These are phyloP conservation scores for Hypholoma fasciculare DNA, from an alignment of 768 basidiomycete genomes.

Conservation along the genomic window DNA sequence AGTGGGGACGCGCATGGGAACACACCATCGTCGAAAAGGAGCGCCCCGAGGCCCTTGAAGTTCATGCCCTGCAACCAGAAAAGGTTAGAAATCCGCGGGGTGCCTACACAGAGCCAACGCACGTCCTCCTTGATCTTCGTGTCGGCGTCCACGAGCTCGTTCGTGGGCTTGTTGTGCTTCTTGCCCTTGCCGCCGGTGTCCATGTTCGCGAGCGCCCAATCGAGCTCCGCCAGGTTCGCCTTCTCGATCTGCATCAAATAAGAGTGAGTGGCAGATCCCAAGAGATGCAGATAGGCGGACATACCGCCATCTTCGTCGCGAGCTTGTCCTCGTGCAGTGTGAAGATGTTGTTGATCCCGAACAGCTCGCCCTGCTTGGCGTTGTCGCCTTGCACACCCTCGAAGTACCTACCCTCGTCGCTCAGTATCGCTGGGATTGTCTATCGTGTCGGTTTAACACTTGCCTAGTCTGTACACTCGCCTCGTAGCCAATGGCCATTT, in stretches of 20 bases:
- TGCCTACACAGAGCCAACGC: background rate
- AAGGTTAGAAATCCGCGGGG: background rate
- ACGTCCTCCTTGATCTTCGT: conserved; percentile 42
- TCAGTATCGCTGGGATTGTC: no score
- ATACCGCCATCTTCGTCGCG: conserved; percentile 73
- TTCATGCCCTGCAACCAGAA: conserved; percentile 38
- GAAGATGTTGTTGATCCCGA: conserved; percentile 86
- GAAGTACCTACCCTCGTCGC: conserved; percentile 57
- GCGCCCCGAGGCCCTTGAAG: conserved; percentile 57
- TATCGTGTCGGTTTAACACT: background rate
- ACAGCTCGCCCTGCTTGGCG: conserved; percentile 75
- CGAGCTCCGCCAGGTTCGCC: conserved; percentile 70
- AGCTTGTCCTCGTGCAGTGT: conserved; percentile 67
- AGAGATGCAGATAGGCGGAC: conserved; percentile 16
- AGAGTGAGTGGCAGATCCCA: background rate
- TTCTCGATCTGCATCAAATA: conserved; percentile 62
- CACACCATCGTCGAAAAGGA: conserved; percentile 74
- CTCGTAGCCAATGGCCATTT: conserved; percentile 89
- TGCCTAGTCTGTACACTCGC: conserved; percentile 82
- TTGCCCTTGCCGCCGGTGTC: conserved; percentile 27
- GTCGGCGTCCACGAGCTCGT: conserved; percentile 47
- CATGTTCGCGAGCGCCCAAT: conserved; percentile 79
- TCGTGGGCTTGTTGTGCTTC: conserved; percentile 26
- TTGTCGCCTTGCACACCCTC: conserved; percentile 82
- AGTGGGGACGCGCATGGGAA: background rate